These are phyloP conservation scores for Exidia glandulosa DNA, from an alignment of 768 basidiomycete genomes.

Conservation along the genomic window DNA sequence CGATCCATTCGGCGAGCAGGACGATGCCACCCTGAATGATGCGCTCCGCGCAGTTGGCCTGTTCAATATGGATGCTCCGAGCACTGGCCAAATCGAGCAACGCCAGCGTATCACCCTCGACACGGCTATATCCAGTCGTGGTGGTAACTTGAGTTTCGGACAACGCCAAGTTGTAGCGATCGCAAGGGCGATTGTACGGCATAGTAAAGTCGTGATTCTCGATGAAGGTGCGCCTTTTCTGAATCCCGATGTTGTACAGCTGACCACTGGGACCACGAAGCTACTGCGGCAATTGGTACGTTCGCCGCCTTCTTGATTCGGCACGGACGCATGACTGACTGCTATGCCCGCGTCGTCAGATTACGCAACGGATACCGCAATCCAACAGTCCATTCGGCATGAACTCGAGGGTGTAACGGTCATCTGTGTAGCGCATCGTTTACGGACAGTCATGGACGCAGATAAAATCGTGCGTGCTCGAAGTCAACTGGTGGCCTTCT, in stretches of 20 bases:
- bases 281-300: conserved; percentile 31
- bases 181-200: conserved; percentile 45
- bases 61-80: conserved; percentile 11
- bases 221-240: conserved; percentile 34
- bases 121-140: conserved; percentile 32
- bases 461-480: conserved; percentile 38
- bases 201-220: conserved; percentile 44
- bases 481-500: not conserved
- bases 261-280: conserved; percentile 3
- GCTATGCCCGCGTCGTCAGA: no score
- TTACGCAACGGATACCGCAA: conserved; percentile 44
- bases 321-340: not conserved
- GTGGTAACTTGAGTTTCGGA: conserved; percentile 40
- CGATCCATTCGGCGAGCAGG: conserved; percentile 38
- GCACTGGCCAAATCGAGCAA: no score
- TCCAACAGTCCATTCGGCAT: conserved; percentile 44
- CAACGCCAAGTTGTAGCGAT: conserved; percentile 51
- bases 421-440: conserved; percentile 50
- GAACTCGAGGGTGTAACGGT: conserved; percentile 37
- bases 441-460: conserved; percentile 49
- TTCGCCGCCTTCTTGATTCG: not conserved
- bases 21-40: conserved; percentile 31
- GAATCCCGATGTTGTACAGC: not conserved
- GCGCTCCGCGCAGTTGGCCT: conserved; percentile 31
- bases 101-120: conserved; percentile 30